Evolutionary conservation across 805 yeast genomes (phyloP).

Genomic region (Lachancea nothofagi): DNA sequence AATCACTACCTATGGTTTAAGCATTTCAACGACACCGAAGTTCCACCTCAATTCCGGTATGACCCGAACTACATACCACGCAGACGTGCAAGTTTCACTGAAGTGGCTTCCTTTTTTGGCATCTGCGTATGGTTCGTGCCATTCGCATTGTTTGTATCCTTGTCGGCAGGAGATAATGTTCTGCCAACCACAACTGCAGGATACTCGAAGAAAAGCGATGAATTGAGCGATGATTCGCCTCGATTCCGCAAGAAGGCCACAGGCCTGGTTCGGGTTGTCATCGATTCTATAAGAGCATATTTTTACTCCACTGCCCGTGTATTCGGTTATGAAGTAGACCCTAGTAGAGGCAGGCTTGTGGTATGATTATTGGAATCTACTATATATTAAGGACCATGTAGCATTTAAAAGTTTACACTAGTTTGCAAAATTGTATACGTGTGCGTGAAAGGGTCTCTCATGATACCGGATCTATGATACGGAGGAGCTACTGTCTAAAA

Average conservation of each 20-base stretch:
- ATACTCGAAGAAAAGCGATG: conserved; percentile 27
- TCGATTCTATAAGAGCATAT: conserved; percentile 45
- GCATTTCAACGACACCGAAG: conserved; percentile 60
- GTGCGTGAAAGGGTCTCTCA: too few species aligned
- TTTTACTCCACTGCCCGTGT: conserved; percentile 41
- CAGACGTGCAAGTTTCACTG: conserved; percentile 73
- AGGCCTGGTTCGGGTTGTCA: conserved; percentile 65
- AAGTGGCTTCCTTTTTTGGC: conserved; percentile 94
- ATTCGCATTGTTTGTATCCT: conserved; percentile 81
- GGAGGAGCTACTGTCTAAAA: too few species aligned
- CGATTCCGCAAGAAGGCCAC: conserved; percentile 40
- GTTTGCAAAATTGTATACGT: too few species aligned
- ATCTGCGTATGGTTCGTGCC: conserved; percentile 92
- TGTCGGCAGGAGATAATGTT: conserved; percentile 86
- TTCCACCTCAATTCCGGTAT: conserved; percentile 63
- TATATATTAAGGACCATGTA: not conserved
- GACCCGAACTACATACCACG: conserved; percentile 56
- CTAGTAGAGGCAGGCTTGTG: conserved; percentile 42
- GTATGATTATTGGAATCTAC: too few species aligned
- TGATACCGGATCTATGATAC: too few species aligned
- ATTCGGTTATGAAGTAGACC: conserved; percentile 63
- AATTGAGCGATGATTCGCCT: conserved; percentile 30
- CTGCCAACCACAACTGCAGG: conserved; percentile 51
- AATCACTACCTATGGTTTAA: conserved; percentile 91
- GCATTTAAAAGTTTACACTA: too few species aligned